Evolutionary conservation across 441 rosid genomes (phyloP).

Genomic region (Rhodomyrtus psidioides): DNA sequence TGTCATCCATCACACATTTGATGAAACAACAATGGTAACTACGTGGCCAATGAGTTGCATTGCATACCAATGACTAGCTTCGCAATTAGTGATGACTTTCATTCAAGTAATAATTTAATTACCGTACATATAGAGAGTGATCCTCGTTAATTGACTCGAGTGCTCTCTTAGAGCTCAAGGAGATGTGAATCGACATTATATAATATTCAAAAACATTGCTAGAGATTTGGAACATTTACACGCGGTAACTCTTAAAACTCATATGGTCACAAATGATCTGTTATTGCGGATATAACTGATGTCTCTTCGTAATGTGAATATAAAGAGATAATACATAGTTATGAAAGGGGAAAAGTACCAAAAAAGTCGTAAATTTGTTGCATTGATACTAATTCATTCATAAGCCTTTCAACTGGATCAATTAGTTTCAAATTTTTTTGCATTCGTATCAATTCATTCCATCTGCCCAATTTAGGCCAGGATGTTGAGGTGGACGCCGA

Average conservation of each 20-base stretch:
- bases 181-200: not conserved
- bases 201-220: not conserved
- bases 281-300: not conserved
- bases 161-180: not conserved
- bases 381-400: too few relatives aligned
- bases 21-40: not conserved
- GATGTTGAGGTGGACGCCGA: accelerated
- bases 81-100: not conserved
- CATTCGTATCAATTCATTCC: too few relatives aligned
- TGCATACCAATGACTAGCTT: not conserved
- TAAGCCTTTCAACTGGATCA: too few relatives aligned
- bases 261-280: not conserved
- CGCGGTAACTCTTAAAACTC: not conserved
- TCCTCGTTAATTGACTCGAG: not conserved
- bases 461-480: too few relatives aligned
- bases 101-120: not conserved
- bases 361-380: too few relatives aligned
- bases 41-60: not conserved
- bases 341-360: too few relatives aligned
- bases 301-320: too few relatives aligned
- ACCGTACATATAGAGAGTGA: too few relatives aligned
- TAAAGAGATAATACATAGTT: too few relatives aligned
- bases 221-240: not conserved
- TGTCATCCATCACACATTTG: not conserved
- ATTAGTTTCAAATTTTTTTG: too few relatives aligned